Evolutionary conservation across 257 asterid genomes (phyloP), one percentile per base, ranked within the genome.

Genomic region (Craterostigma plantagineum): DNA sequence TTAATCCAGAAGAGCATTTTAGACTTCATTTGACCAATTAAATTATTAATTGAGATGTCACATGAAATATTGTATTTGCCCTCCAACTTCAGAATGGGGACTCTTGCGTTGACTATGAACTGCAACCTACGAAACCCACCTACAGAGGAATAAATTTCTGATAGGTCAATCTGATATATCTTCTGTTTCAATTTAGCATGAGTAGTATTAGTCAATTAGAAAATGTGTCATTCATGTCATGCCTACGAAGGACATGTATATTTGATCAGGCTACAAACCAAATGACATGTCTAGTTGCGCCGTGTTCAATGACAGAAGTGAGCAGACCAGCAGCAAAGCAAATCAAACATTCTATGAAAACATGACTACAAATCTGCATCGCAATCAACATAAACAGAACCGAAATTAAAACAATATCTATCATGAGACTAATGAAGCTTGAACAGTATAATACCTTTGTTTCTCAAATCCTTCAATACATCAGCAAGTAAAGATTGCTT

Each of bases 21-120:
- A 45, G 99, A 90, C 70, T 90, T 90, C 92, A 83, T 79, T 67
- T 90, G 92, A 50, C 95, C 99, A 44, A 57, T 63, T 63, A 83
- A 69, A 56, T 83, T 90, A 70, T 67, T 77, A 51, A 90, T 55
- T 44, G 99, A 90, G 56, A 90, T 60, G 69, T 90, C 99, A 64
- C 94, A 79, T 3, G 92, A 83, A 62, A 79, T 69, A 62, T 68
- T 70, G 54, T 50, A 40, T 49, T 53, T 54, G 16, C 73, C 65
- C 69, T 70, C 83, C 23, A 75, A 58, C 76, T 83, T 83, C 58
- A 90, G 56, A 69, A 90, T 79, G 35, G 94, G 95, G 36, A 90
- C 69, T 70, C 95, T 75, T 2, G 98, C 94, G 58, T 77, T 50
- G 45, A 64, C 34, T 59, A 90, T 70, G 46, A 76, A 70, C 46